Percentiles rank a stretch among this genome's conserved stretches.
Evolutionary conservation across 148 eudicot genomes (phyloP).

Genomic region (Bassia scoparia): DNA sequence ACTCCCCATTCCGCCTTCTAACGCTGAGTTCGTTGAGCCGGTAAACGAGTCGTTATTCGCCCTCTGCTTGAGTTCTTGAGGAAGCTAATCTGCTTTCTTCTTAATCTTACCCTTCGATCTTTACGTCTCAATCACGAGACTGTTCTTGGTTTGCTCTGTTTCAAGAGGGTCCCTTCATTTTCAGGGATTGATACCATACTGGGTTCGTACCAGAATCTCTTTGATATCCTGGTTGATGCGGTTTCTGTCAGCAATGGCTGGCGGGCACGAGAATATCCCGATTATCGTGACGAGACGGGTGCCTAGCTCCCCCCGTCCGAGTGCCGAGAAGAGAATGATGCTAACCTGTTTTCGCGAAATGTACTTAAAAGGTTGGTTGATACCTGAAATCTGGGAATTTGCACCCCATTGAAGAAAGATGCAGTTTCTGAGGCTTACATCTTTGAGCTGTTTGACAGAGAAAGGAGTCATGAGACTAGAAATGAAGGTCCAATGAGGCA

Average conservation of each 20-base stretch:
- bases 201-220: conserved; percentile 79
- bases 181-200: conserved; percentile 55
- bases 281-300: conserved; percentile 64
- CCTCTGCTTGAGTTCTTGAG: conserved; percentile 53
- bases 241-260: conserved; percentile 59
- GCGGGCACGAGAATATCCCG: conserved; percentile 76
- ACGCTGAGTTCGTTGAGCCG: conserved; percentile 60
- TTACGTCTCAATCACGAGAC: conserved; percentile 39
- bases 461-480: background rate
- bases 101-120: conserved; percentile 55
- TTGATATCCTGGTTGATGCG: conserved; percentile 72
- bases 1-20: conserved; percentile 67
- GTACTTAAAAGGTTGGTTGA: conserved; percentile 49
- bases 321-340: conserved; percentile 40
- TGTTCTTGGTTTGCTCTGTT: conserved; percentile 62
- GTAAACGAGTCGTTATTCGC: conserved; percentile 33
- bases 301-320: conserved; percentile 40
- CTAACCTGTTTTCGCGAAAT: conserved; percentile 52
- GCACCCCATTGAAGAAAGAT: conserved; percentile 79
- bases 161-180: conserved; percentile 47
- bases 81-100: conserved; percentile 65
- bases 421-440: conserved; percentile 55
- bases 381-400: conserved; percentile 50
- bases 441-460: conserved; percentile 59
- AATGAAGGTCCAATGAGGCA: background rate